Conservation (phyloP, 495 filamentous ascomycete genomes). For the Endocarpon pusillum region DNA sequence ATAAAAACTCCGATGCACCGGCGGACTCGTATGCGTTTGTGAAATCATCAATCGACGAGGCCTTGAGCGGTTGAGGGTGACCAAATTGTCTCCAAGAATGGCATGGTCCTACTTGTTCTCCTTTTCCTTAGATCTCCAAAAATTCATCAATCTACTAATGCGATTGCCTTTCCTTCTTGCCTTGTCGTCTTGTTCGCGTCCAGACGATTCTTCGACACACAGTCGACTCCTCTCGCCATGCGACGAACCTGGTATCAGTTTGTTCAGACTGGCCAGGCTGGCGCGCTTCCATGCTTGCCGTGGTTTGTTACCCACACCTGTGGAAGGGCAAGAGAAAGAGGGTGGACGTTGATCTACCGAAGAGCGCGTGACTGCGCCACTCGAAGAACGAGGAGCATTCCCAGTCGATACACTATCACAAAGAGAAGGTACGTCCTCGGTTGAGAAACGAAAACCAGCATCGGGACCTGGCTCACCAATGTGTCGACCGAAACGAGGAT, state of each 20-base stretch:
- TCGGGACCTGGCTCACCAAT: slow-evolving; percentile 26
- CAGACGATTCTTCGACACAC: slow-evolving; percentile 47
- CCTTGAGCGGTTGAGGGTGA: no score
- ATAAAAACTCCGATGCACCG: no score
- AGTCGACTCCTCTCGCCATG: slow-evolving; percentile 69
- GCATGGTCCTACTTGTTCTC: slow-evolving; percentile 15
- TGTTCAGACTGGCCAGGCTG: slow-evolving; percentile 71
- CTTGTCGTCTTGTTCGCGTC: slow-evolving; percentile 5
- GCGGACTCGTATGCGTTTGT: no score
- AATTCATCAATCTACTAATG: slow-evolving; percentile 66
- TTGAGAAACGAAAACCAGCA: slow-evolving; percentile 54
- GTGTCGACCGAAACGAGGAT: not conserved
- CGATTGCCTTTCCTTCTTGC: slow-evolving; percentile 48
- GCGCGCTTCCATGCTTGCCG: slow-evolving; percentile 42
- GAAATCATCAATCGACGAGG: no score
- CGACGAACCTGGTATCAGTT: slow-evolving; percentile 53
- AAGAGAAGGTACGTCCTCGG: slow-evolving; percentile 76
- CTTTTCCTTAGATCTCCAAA: slow-evolving; percentile 53
- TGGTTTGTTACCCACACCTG: slow-evolving; percentile 38
- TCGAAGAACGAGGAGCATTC: slow-evolving; percentile 28
- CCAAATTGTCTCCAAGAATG: slow-evolving; percentile 13
- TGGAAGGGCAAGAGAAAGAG: slow-evolving; percentile 49
- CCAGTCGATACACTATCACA: slow-evolving; percentile 75
- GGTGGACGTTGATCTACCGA: slow-evolving; percentile 45
- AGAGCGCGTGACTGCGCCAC: slow-evolving; percentile 26